Conservation (phyloP, 495 filamentous ascomycete species). For the Eremomyces bilateralis region DNA sequence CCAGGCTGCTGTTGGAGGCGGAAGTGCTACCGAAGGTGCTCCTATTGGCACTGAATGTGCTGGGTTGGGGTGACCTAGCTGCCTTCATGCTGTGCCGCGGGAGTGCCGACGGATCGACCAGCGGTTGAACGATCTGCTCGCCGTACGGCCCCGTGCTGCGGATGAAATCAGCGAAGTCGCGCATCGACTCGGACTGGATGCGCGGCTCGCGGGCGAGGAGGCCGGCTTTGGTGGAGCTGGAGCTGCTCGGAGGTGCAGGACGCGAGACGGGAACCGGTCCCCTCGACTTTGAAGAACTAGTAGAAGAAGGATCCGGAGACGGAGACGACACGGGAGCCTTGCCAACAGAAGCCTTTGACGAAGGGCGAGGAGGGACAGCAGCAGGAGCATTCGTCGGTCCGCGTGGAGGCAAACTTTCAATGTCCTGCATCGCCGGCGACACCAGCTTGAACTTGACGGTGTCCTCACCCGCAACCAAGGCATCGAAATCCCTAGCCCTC, state of each 20-base stretch:
- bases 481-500: slow-evolving; percentile 55
- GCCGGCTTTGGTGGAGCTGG: too few relatives aligned
- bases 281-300: too few relatives aligned
- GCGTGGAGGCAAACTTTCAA: too few relatives aligned
- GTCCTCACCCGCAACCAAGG: slow-evolving; percentile 72
- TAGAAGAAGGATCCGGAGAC: too few relatives aligned
- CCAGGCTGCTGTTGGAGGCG: neutral
- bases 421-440: too few relatives aligned
- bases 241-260: too few relatives aligned
- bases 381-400: too few relatives aligned
- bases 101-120: slow-evolving; percentile 7
- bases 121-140: slow-evolving; percentile 13
- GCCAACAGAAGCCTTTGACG: too few relatives aligned
- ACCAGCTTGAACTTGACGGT: slow-evolving; percentile 89
- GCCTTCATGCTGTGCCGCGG: neutral
- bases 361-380: too few relatives aligned
- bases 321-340: too few relatives aligned
- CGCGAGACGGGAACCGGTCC: too few relatives aligned
- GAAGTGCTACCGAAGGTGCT: neutral
- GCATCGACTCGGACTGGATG: slow-evolving; percentile 36
- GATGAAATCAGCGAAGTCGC: slow-evolving; percentile 72
- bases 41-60: neutral
- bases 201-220: slow-evolving; percentile 42
- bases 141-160: slow-evolving; percentile 52
- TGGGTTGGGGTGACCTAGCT: neutral